These are phyloP conservation scores for Rhizophagus sp. DNA, from an alignment of 192 early-diverging fungal genomes.

Conservation along the genomic window DNA sequence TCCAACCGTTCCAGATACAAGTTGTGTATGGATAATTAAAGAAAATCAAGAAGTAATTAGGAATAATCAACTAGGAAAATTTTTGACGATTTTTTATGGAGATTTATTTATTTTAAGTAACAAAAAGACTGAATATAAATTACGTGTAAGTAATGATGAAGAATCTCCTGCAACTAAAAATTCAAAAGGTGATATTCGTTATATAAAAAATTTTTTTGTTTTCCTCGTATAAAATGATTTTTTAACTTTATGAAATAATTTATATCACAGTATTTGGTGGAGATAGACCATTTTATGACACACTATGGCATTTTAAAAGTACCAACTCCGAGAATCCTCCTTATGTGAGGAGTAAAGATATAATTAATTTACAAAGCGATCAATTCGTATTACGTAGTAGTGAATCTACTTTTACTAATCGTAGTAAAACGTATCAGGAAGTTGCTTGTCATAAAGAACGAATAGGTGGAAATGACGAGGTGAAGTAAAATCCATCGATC, in stretches of 20 bases:
- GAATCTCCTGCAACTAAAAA: background rate
- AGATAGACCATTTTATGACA: too few relatives aligned
- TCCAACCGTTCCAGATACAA: background rate
- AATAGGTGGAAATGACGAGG: background rate
- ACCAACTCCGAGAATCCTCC: background rate
- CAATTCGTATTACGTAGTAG: background rate
- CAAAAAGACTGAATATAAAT: background rate
- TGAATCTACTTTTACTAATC: background rate
- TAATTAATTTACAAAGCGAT: background rate
- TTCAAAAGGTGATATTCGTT: background rate
- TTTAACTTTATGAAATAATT: too few relatives aligned
- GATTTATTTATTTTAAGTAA: background rate
- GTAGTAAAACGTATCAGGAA: background rate
- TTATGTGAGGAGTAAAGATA: background rate
- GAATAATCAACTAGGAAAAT: background rate
- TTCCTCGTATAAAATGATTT: background rate
- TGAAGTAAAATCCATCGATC: background rate
- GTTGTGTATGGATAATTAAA: background rate
- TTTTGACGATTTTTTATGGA: background rate
- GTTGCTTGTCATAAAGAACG: background rate
- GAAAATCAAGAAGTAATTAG: too few relatives aligned
- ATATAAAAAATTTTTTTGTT: background rate
- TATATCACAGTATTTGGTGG: too few relatives aligned
- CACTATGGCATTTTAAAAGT: background rate
- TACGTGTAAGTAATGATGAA: background rate